Evolutionary conservation across 202 grass and related monocot genomes (phyloP).

Genomic region (Bolboschoenoplectus hybrid): DNA sequence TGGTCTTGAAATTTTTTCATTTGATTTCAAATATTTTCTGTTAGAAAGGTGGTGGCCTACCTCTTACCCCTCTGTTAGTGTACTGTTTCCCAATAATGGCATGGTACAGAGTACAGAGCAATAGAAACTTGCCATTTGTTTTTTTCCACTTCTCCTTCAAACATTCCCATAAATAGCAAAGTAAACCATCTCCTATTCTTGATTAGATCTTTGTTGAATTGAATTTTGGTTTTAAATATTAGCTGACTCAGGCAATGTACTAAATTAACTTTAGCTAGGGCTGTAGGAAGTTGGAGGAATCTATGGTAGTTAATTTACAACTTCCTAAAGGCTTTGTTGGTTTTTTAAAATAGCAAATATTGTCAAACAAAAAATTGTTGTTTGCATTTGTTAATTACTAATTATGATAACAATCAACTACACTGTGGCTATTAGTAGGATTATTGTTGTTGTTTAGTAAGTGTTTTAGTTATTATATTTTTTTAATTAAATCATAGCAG

Average conservation of each 20-base stretch:
- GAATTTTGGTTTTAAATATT: neutral
- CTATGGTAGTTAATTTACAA: neutral
- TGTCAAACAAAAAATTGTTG: neutral
- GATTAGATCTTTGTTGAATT: conserved; percentile 1
- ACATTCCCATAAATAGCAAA: conserved; percentile 5
- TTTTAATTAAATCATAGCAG: neutral
- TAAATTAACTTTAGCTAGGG: conserved; percentile 22
- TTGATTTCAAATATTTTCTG: neutral
- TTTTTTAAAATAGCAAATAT: conserved; percentile 4
- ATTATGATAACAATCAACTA: conserved; percentile 8
- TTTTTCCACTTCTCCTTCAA: neutral
- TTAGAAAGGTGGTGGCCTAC: conserved; percentile 6
- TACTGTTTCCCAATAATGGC: conserved; percentile 1
- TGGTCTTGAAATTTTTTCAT: conserved; percentile 6
- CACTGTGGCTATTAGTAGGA: neutral
- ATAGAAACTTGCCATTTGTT: conserved; percentile 20
- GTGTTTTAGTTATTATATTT: conserved; percentile 13
- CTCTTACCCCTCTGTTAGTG: neutral
- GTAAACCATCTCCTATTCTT: neutral
- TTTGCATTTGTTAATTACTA: conserved; percentile 22
- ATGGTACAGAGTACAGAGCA: conserved; percentile 6
- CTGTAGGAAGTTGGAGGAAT: neutral
- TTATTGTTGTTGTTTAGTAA: conserved; percentile 25
- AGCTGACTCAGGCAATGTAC: neutral
- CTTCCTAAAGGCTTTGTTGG: neutral